These are phyloP conservation scores for Candida sithepensis DNA, from an alignment of 805 yeast genomes.

Conservation along the genomic window DNA sequence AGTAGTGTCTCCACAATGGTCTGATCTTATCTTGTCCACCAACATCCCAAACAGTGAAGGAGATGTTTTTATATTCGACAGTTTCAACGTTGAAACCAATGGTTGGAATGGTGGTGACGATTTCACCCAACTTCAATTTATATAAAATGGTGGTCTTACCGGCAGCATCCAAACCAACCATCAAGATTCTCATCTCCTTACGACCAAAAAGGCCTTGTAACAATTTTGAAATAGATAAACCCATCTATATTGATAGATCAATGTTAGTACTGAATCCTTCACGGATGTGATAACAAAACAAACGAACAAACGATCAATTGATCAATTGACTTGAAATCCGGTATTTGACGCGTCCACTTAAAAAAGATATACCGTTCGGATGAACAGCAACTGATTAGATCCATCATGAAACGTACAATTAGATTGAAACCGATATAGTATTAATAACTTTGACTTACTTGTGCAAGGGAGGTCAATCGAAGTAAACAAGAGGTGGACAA, in stretches of 20 bases:
- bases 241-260: constrained; percentile 51
- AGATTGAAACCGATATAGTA: neutral
- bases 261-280: constrained; percentile 2
- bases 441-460: neutral
- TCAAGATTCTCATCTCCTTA: constrained; percentile 95
- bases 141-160: constrained; percentile 97
- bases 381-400: neutral
- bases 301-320: neutral
- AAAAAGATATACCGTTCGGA: neutral
- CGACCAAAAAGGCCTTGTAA: constrained; percentile 94
- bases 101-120: constrained; percentile 94
- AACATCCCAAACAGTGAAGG: constrained; percentile 98
- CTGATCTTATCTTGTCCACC: constrained; percentile 99
- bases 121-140: constrained; percentile 93
- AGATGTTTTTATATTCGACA: constrained; percentile 94
- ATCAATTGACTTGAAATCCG: neutral
- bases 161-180: constrained; percentile 98
- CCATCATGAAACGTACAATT: neutral
- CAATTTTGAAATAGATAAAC: constrained; percentile 90
- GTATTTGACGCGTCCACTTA: constrained; percentile 1
- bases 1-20: constrained; percentile 98
- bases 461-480: neutral
- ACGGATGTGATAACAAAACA: neutral
- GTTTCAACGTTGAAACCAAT: constrained; percentile 98
- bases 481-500: neutral